Base-by-base conservation (phyloP, 1,284 basidiomycete genomes). In the Sphagnurus paluster region DNA sequence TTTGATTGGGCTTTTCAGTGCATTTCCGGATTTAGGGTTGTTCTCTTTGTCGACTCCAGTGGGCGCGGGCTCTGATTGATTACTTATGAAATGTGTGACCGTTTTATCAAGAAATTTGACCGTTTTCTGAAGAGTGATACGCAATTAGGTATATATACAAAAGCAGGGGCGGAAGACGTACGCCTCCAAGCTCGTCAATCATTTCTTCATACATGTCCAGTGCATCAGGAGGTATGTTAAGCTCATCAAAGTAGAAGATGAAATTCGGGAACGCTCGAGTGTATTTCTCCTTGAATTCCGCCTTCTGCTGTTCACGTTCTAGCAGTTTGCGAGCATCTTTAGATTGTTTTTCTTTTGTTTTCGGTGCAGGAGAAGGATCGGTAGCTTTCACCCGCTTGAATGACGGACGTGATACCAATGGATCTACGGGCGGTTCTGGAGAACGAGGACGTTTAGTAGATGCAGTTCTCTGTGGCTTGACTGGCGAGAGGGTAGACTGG, bases 81-180 rank as follows among this genome's bases (percentile, higher is more conserved):
- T 76, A 56, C 87, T 89, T 60, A 98, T 84, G 54, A 97, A 77
- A 67, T 98, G 94, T 0, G 92, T 93, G 34, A 94, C 82, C 37
- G 84, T 78, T 45, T 78, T 84, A 67, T 95, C 94, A 75, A 95
- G 95, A 56, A 87, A 82, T 50, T 93, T 90, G 52, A 93, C 76
- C 36, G 44, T 50, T 46, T 72, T 74, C 90, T 93, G 57, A 26
- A 45, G 42, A 32, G 28, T n/a, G 20, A 14, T 19, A 9, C 30
- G 37, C 25, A 34, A 36, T 39, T 2, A 36, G 11, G 25, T 11
- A 23, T 16, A 30, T 25, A 37, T 42, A 21, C 28, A 53, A 30
- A 40, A 41, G 46, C 25, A 16, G 37, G 39, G 44, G 50, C 17
- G 10, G n/a, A 35, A 32, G 13, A 80, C 92, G 63, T 66, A 98